These are phyloP conservation scores for Cladosporium phlei DNA, from an alignment of 2,329 filamentous ascomycete genomes.

Conservation along the genomic window DNA sequence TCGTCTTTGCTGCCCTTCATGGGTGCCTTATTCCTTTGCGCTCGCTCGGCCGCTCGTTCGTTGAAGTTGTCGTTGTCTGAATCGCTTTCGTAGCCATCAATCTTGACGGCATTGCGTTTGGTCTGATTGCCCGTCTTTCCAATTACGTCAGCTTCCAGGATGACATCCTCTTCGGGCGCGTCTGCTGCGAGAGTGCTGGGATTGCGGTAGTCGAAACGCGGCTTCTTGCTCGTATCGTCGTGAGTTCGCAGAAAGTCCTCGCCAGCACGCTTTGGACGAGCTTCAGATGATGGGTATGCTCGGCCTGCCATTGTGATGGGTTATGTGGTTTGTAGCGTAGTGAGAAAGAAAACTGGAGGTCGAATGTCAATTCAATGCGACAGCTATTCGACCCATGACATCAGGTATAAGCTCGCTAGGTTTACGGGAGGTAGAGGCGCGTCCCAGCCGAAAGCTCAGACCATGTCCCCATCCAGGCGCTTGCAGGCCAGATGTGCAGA, in stretches of 20 bases:
- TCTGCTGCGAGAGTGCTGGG: slow-evolving; percentile 86
- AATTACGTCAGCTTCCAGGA: slow-evolving; percentile 89
- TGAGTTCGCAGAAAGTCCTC: slow-evolving; percentile 76
- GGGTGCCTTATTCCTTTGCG: slow-evolving; percentile 24
- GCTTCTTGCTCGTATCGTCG: slow-evolving; percentile 68
- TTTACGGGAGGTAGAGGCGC: slow-evolving; percentile 3
- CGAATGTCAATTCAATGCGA: neutral
- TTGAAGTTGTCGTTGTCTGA: slow-evolving; percentile 87
- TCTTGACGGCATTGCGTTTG: slow-evolving; percentile 89
- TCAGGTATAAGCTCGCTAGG: slow-evolving; percentile 2
- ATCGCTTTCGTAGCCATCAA: slow-evolving; percentile 95
- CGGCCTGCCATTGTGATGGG: slow-evolving; percentile 6
- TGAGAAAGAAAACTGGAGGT: neutral
- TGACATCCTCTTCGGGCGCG: slow-evolving; percentile 65
- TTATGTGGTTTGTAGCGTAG: neutral
- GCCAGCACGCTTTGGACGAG: slow-evolving; percentile 74
- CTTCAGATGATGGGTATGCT: slow-evolving; percentile 7
- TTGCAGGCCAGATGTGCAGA: no score
- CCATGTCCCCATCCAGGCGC: no score
- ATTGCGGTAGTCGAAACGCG: slow-evolving; percentile 91
- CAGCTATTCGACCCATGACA: slow-evolving; percentile 8
- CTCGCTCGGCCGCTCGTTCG: slow-evolving; percentile 53
- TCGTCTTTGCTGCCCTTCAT: slow-evolving; percentile 52
- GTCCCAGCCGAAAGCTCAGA: no score
- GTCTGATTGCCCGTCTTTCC: slow-evolving; percentile 66